A percentile compares a stretch with the other conserved stretches of the same genome.
Evolutionary conservation across 1,139 yeast genomes (phyloP).

Genomic region (Sugiyamaella japonica): DNA sequence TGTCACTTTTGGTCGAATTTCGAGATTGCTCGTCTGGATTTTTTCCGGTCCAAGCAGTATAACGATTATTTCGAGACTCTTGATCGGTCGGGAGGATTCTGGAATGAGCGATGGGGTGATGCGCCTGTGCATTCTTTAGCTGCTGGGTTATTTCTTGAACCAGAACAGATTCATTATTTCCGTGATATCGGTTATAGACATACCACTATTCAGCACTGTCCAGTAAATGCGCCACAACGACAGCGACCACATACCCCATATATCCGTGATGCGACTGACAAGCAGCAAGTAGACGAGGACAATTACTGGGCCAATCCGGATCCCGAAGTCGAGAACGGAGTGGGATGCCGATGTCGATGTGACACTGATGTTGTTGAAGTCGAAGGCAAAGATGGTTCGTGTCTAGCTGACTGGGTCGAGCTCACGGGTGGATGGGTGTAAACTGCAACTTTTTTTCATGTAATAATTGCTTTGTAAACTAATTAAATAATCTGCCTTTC

Average conservation of each 20-base stretch:
- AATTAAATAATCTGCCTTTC: neutral
- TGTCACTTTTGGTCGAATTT: constrained; percentile 96
- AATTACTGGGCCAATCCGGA: constrained; percentile 50
- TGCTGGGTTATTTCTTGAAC: constrained; percentile 65
- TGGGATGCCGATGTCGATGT: constrained; percentile 86
- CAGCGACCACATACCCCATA: constrained; percentile 39
- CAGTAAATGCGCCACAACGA: constrained; percentile 54
- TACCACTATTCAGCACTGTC: constrained; percentile 79
- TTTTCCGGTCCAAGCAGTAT: constrained; percentile 66
- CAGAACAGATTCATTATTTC: constrained; percentile 78
- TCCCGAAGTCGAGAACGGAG: constrained; percentile 52
- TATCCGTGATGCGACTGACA: constrained; percentile 33
- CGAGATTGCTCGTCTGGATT: constrained; percentile 78
- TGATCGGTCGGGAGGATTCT: constrained; percentile 77
- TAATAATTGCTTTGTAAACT: constrained; percentile 14
- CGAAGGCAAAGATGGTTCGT: constrained; percentile 56
- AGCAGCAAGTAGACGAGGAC: constrained; percentile 38
- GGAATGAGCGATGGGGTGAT: constrained; percentile 92
- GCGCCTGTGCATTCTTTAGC: constrained; percentile 91
- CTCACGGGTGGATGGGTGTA: constrained; percentile 38
- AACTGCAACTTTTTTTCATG: constrained; percentile 6
- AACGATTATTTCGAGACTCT: constrained; percentile 63
- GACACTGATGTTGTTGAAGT: constrained; percentile 55
- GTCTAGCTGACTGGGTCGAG: constrained; percentile 57
- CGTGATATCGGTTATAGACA: constrained; percentile 88